These are phyloP conservation scores for Mycena epipterygia DNA, from an alignment of 768 basidiomycete genomes.

Conservation along the genomic window DNA sequence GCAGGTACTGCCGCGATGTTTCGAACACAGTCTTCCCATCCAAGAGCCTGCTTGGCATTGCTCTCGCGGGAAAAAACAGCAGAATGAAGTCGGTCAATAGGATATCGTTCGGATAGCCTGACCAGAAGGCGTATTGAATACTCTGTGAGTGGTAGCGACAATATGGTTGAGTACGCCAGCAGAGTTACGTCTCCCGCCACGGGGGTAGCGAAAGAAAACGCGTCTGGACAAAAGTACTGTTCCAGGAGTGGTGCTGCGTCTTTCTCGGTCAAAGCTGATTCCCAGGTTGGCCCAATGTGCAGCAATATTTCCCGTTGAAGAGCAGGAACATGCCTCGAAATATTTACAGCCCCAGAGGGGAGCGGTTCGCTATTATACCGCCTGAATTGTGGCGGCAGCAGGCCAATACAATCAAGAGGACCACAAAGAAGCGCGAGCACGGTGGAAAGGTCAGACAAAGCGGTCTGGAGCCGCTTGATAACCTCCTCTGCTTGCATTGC, in stretches of 20 bases:
- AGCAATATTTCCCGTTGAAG: conserved; percentile 79
- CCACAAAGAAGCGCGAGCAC: conserved; percentile 69
- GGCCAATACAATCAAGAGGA: conserved; percentile 68
- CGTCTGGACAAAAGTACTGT: conserved; percentile 83
- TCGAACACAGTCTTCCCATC: conserved; percentile 86
- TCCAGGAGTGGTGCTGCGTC: conserved; percentile 61
- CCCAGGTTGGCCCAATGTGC: conserved; percentile 80
- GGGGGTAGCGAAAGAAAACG: conserved; percentile 63
- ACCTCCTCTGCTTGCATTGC: conserved; percentile 51
- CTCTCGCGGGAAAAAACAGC: conserved; percentile 54
- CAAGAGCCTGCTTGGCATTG: conserved; percentile 49
- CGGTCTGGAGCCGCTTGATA: conserved; percentile 59
- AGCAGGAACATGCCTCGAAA: conserved; percentile 59
- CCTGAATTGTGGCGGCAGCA: conserved; percentile 72
- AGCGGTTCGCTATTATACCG: conserved; percentile 58
- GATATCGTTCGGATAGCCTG: conserved; percentile 71
- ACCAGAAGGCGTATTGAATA: conserved; percentile 68
- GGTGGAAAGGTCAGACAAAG: conserved; percentile 61
- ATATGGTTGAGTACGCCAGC: conserved; percentile 75
- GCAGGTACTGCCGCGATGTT: conserved; percentile 75
- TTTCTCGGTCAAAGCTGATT: conserved; percentile 63
- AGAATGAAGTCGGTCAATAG: conserved; percentile 76
- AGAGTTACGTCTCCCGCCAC: conserved; percentile 68
- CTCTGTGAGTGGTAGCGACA: conserved; percentile 61
- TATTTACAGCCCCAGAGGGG: conserved; percentile 45